These are phyloP conservation scores for Fusarium zealandicum DNA, from an alignment of 2,329 filamentous ascomycete species.

Conservation along the genomic window DNA sequence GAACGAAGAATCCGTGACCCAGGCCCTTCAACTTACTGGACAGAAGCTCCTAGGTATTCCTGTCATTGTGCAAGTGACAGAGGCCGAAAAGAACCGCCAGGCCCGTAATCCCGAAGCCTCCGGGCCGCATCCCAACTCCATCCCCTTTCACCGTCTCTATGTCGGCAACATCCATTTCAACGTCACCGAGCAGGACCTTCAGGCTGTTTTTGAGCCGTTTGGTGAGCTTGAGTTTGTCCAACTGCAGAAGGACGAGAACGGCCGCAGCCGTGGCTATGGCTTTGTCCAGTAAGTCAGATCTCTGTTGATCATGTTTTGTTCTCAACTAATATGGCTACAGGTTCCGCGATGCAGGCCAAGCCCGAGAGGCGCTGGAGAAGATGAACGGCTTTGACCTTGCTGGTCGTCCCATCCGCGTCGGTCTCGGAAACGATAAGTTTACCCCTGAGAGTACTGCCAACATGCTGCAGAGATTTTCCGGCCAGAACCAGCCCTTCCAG, in stretches of 20 bases:
- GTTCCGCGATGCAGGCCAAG: slow-evolving; percentile 88
- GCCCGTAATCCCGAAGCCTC: slow-evolving; percentile 80
- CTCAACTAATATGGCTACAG: slow-evolving; percentile 58
- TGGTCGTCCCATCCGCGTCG: slow-evolving; percentile 95
- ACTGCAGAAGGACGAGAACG: slow-evolving; percentile 93
- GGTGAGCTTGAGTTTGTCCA: slow-evolving; percentile 98
- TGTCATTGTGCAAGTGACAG: slow-evolving; percentile 96
- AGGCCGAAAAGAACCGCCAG: slow-evolving; percentile 99
- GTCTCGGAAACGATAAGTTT: slow-evolving; percentile 99
- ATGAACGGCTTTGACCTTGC: slow-evolving; percentile 99
- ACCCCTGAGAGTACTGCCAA: slow-evolving; percentile 95
- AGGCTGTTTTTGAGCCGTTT: slow-evolving; percentile 97
- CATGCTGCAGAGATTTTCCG: slow-evolving; percentile 89
- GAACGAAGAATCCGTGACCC: slow-evolving; percentile 89
- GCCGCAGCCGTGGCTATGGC: slow-evolving; percentile 91
- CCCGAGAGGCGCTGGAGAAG: slow-evolving; percentile 93
- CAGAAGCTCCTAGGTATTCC: slow-evolving; percentile 98
- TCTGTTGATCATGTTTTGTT: neutral
- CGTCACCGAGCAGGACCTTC: slow-evolving; percentile 93
- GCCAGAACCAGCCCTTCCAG: slow-evolving; percentile 80
- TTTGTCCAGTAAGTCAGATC: slow-evolving; percentile 87
- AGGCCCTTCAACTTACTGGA: slow-evolving; percentile 96
- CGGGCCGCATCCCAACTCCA: slow-evolving; percentile 76
- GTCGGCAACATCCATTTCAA: slow-evolving; percentile 99
- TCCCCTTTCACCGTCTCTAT: slow-evolving; percentile 97